Evolutionary conservation across 1,284 basidiomycete species (phyloP).

Genomic region (Entoloma clypeatum): DNA sequence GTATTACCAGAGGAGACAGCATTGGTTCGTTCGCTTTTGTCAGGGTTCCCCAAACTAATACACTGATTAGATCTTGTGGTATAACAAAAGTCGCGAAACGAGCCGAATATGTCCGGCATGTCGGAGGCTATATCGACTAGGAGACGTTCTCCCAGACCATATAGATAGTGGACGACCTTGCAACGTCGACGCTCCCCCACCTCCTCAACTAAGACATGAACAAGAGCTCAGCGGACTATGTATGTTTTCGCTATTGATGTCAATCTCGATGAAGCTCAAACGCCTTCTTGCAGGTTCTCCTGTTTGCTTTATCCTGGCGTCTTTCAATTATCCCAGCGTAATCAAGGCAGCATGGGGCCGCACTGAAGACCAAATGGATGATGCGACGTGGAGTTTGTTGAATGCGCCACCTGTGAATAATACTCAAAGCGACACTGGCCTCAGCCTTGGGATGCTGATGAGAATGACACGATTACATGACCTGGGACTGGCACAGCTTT

Average conservation of each 20-base stretch:
- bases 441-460: constrained; percentile 60
- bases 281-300: constrained; percentile 53
- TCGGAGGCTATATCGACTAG: constrained; percentile 62
- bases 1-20: constrained; percentile 69
- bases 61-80: constrained; percentile 65
- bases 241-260: constrained; percentile 37
- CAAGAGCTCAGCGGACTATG: constrained; percentile 74
- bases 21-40: constrained; percentile 42
- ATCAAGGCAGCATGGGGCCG: constrained; percentile 69
- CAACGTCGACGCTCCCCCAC: constrained; percentile 23
- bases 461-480: constrained; percentile 74
- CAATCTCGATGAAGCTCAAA: constrained; percentile 1
- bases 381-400: constrained; percentile 58
- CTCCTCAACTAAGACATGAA: constrained; percentile 51
- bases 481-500: constrained; percentile 68
- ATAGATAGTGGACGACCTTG: constrained; percentile 29
- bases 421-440: constrained; percentile 35
- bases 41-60: background rate
- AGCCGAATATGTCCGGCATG: constrained; percentile 75
- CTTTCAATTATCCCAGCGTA: constrained; percentile 58
- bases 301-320: constrained; percentile 69
- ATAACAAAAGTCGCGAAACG: constrained; percentile 68
- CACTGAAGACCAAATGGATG: constrained; percentile 63
- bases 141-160: constrained; percentile 56
- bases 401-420: constrained; percentile 39